Base-by-base conservation (phyloP, 805 yeast species). In the Clavispora carvajalis region DNA sequence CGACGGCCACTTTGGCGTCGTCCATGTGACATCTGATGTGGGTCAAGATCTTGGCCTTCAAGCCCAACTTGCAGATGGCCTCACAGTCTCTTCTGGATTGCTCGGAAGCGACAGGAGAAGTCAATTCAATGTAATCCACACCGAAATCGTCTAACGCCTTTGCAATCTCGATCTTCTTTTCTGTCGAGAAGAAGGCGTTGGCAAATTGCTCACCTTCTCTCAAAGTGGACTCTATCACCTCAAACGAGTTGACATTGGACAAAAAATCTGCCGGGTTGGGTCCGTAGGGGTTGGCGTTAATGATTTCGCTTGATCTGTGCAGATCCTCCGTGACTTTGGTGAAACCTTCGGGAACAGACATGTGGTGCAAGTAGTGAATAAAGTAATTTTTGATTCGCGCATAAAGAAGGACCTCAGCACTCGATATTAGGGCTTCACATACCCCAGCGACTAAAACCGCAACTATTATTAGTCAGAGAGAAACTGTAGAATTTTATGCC, bases 131-230 rank as follows among this genome's bases (percentile, higher is more conserved):
- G 72, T 93, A 91, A 69, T 91, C 99, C 37, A 90, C 99, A 54
- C 99, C 99, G 59, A 91, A 91, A 57, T 90, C 97, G 65, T 91
- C 97, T 44, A 91, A 73, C 4, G 98, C 98, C 72, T 81, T 89
- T 56, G 99, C 99, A 49, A 91, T 91, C 68, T 90, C 95, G 52
- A 91, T 88, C 72, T 91, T 91, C 74, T 86, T 91, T 62, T 87
- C 98, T 15, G 96, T 86, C 54, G 80, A 71, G 73, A 91, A 91
- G 67, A 91, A 93, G 4, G 99, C 95, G 60, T 91, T 91, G 58
- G 98, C 97, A 61, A 91, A 91, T 68, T 91, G 99, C 69, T 91
- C 99, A 64, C 99, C 99, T 70, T 91, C 99, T 72, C 99, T 80
- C 43, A 91, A 74, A 4, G 99, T 91, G 25, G 96, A 86, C 71